Evolutionary conservation across 305 asterid genomes (phyloP).

Genomic region (Rubia tinctorum): DNA sequence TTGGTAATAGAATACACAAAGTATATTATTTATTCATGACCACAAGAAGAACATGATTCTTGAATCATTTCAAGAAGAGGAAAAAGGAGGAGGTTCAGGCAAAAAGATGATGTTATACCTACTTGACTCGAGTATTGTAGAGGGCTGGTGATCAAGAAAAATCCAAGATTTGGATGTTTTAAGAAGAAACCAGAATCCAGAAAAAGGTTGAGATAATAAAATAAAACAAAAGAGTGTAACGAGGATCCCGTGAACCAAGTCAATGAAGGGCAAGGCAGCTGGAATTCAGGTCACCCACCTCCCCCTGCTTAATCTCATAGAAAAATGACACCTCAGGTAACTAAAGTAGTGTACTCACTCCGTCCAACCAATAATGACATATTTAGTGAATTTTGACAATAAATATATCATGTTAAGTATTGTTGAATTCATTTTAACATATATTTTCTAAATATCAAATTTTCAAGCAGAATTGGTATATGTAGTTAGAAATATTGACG

Average conservation of each 20-base stretch:
- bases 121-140: constrained; percentile 2
- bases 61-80: not conserved
- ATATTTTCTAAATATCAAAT: too few species aligned
- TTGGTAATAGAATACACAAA: not conserved
- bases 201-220: not conserved
- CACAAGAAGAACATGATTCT: too few species aligned
- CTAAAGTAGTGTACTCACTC: too few species aligned
- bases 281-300: constrained; percentile 79
- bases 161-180: constrained; percentile 16
- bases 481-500: too few species aligned
- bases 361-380: too few species aligned
- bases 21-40: too few species aligned
- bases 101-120: constrained; percentile 1
- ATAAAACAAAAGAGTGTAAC: constrained; percentile 33
- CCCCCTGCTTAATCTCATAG: constrained; percentile 23
- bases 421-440: too few species aligned
- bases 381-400: too few species aligned
- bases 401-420: too few species aligned
- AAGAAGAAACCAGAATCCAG: constrained; percentile 21
- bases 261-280: constrained; percentile 84
- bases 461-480: too few species aligned
- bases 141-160: constrained; percentile 15
- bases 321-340: not conserved
- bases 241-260: constrained; percentile 67
- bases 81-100: not conserved